Conservation (phyloP, 177 flowering plant species). For the Vitis hybrid region DNA sequence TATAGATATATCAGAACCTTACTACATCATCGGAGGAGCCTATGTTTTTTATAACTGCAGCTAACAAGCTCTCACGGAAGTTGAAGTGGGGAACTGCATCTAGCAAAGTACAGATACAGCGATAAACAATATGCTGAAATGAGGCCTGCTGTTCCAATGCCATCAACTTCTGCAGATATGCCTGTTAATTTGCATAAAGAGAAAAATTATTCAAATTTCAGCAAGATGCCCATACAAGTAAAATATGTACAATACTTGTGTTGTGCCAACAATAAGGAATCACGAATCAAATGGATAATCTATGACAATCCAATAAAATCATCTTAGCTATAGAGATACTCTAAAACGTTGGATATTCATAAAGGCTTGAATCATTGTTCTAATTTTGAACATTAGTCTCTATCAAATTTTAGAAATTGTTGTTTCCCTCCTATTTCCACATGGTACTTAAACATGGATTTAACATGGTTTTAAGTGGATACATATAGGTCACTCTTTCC, state of each 20-base stretch:
- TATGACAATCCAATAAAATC: too few relatives aligned
- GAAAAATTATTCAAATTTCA: neutral
- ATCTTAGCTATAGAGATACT: too few relatives aligned
- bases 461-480: too few relatives aligned
- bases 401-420: too few relatives aligned
- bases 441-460: too few relatives aligned
- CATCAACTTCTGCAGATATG: conserved; percentile 76
- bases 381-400: too few relatives aligned
- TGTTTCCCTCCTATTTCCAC: too few relatives aligned
- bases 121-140: conserved; percentile 60
- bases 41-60: conserved; percentile 60
- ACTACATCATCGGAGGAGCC: conserved; percentile 69
- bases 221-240: neutral
- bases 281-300: too few relatives aligned
- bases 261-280: too few relatives aligned
- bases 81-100: conserved; percentile 94
- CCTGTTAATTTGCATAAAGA: conserved; percentile 38
- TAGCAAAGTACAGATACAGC: conserved; percentile 82
- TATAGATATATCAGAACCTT: conserved; percentile 44
- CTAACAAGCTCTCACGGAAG: conserved; percentile 72
- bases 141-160: conserved; percentile 43
- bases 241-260: neutral
- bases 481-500: too few relatives aligned
- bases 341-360: too few relatives aligned
- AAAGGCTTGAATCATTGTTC: too few relatives aligned